Percentiles rank a stretch among this genome's conserved stretches.
Evolutionary conservation across 805 yeast genomes (phyloP).

Genomic region (Naumovozyma dairenensis): DNA sequence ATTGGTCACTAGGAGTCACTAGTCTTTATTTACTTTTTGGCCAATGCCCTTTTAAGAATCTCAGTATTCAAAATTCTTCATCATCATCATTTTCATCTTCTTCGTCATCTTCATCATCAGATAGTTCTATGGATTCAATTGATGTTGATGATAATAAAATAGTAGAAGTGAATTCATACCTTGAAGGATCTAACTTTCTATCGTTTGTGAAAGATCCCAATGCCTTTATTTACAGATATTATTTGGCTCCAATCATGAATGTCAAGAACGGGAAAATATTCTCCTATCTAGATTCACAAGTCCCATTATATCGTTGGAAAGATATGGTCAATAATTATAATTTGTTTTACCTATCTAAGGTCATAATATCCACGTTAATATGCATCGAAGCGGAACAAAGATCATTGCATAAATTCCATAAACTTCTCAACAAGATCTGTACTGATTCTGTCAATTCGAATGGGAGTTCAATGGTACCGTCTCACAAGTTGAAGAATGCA

Average conservation of each 20-base stretch:
- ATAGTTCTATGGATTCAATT: background rate
- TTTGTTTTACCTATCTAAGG: conserved; percentile 8
- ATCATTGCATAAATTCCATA: conserved; percentile 8
- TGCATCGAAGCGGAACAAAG: conserved; percentile 8
- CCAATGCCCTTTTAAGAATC: conserved; percentile 69
- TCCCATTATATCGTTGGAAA: conserved; percentile 12
- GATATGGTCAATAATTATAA: conserved; percentile 9
- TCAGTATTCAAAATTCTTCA: too few species aligned
- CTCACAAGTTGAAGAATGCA: too few species aligned
- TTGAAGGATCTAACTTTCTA: background rate
- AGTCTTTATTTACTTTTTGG: conserved; percentile 73
- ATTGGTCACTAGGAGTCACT: conserved; percentile 84
- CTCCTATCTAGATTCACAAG: conserved; percentile 5
- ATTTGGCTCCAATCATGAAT: conserved; percentile 12
- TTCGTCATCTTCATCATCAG: background rate
- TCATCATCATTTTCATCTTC: background rate
- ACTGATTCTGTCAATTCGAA: too few species aligned
- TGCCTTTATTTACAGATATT: conserved; percentile 18
- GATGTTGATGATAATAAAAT: too few species aligned
- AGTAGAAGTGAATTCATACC: background rate
- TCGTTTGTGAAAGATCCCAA: conserved; percentile 13
- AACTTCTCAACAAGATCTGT: too few species aligned
- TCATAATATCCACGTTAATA: conserved; percentile 10
- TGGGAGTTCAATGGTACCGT: too few species aligned
- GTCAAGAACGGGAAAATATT: conserved; percentile 5